Evolutionary conservation across 2,329 filamentous ascomycete species (phyloP).

Genomic region (Epicoccum sorghinum): DNA sequence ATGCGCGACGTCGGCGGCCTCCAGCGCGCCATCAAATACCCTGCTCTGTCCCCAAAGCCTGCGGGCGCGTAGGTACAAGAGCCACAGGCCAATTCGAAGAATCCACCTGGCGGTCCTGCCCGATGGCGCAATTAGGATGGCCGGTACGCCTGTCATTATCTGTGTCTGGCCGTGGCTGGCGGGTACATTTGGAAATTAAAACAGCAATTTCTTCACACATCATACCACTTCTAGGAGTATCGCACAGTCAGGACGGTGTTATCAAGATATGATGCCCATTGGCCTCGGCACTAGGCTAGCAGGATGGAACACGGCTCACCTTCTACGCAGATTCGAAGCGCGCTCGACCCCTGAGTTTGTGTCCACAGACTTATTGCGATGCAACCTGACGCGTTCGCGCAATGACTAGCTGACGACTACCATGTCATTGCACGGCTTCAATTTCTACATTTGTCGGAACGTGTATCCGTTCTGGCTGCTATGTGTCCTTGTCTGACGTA

Average conservation of each 20-base stretch:
- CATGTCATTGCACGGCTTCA: conserved; percentile 17
- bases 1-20: conserved; percentile 10
- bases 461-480: conserved; percentile 32
- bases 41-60: background rate
- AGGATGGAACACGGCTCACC: conserved; percentile 16
- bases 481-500: conserved; percentile 46
- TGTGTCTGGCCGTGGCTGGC: conserved; percentile 2
- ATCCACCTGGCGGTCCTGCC: background rate
- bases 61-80: conserved; percentile 7
- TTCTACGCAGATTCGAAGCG: conserved; percentile 39
- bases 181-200: conserved; percentile 13
- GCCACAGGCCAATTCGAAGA: conserved; percentile 1
- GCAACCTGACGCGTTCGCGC: conserved; percentile 16
- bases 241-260: conserved; percentile 16
- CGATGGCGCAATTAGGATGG: background rate
- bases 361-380: background rate
- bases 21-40: conserved; percentile 2
- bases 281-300: conserved; percentile 12
- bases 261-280: conserved; percentile 9
- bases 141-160: conserved; percentile 1
- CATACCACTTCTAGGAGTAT: conserved; percentile 12
- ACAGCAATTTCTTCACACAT: conserved; percentile 17
- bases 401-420: conserved; percentile 28
- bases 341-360: conserved; percentile 17
- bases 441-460: conserved; percentile 21